Evolutionary conservation across 2,329 filamentous ascomycete genomes (phyloP).

Genomic region (Colletotrichum sp.): DNA sequence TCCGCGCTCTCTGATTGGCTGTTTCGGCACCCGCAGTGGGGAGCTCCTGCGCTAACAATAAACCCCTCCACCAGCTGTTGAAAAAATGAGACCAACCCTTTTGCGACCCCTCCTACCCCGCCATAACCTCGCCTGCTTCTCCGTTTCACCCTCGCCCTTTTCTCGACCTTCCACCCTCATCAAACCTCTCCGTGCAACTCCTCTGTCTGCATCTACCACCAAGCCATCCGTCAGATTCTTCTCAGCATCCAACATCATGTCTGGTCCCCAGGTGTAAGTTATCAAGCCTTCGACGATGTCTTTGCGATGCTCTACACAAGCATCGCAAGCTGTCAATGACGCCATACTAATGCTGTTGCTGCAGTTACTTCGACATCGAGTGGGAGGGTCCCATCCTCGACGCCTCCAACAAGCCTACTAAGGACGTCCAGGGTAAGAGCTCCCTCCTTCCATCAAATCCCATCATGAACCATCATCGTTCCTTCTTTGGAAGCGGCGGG

Average conservation of each 20-base stretch:
- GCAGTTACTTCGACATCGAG: conserved; percentile 73
- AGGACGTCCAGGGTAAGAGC: conserved; percentile 63
- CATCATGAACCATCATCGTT: background rate
- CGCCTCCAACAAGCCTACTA: conserved; percentile 60
- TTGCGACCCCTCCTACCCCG: conserved; percentile 27
- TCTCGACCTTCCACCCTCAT: conserved; percentile 26
- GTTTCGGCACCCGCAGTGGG: conserved; percentile 11
- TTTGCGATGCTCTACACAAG: background rate
- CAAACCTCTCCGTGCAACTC: conserved; percentile 22
- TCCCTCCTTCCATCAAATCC: conserved; percentile 19
- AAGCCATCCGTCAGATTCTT: conserved; percentile 46
- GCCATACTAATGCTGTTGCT: conserved; percentile 22
- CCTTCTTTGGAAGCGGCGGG: background rate
- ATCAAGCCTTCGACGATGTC: background rate
- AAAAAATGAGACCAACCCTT: conserved; percentile 28
- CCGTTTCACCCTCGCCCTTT: conserved; percentile 27
- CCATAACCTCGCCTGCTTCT: conserved; percentile 25
- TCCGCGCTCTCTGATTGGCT: background rate
- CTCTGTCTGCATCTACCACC: conserved; percentile 23
- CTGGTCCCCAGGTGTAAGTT: conserved; percentile 70
- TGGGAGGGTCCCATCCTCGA: conserved; percentile 78
- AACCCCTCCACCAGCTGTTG: conserved; percentile 25
- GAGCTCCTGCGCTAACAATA: conserved; percentile 25
- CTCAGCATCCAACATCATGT: conserved; percentile 74
- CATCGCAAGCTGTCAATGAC: conserved; percentile 17